Evolutionary conservation across 495 filamentous ascomycete species (phyloP), one percentile per base, ranked within the genome.

Genomic region (Podospora tetraspora): DNA sequence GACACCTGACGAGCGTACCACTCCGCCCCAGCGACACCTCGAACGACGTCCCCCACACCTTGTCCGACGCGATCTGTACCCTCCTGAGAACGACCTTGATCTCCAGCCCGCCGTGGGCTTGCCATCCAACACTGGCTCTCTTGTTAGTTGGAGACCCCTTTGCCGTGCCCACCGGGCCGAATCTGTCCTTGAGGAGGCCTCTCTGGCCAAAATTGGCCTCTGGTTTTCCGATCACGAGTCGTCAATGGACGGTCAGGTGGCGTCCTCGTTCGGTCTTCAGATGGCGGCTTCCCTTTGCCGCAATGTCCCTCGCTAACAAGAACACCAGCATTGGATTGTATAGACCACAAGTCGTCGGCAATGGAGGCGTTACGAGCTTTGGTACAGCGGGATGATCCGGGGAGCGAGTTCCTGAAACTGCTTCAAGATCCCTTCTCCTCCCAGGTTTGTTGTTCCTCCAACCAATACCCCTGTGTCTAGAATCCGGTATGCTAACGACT

Each of bases 391-490:
- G 66, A 70, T 23, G 73, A 70, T 63, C 69, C 79, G 13, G 75
- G 69, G 11, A 27, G 73, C 24, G 74, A 82, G 66, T 74, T 84
- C 7, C 68, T 83, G 27, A 68, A 81, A 3, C 71, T 86, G 24
- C 69, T 86, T 7, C 70, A 81, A 62, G 77, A 85, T 70, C 84
- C 84, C 34, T 86, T 84, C 66, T 74, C 75, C 64, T 74, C 78
- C 29, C 77, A 79, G 74, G 84, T 84, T 76, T 58, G 63, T 57
- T 12, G 19, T 62, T 16, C 23, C 8, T 23, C 27, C 7, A 58
- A 19, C 56, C 7, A 58, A 19, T 30, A 10, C 9, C 16, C n/a
- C 13, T 16, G 3, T n/a, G 16, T 10, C 3, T 34, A 22, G 9
- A n/a, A 66, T 27, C 12, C 9, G 5, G 9, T 11, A 62, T 29